A percentile compares a stretch with the other conserved stretches of the same genome.
These are phyloP conservation scores for Fonsecaea pugnacius DNA, from an alignment of 2,329 filamentous ascomycete genomes.

Conservation along the genomic window DNA sequence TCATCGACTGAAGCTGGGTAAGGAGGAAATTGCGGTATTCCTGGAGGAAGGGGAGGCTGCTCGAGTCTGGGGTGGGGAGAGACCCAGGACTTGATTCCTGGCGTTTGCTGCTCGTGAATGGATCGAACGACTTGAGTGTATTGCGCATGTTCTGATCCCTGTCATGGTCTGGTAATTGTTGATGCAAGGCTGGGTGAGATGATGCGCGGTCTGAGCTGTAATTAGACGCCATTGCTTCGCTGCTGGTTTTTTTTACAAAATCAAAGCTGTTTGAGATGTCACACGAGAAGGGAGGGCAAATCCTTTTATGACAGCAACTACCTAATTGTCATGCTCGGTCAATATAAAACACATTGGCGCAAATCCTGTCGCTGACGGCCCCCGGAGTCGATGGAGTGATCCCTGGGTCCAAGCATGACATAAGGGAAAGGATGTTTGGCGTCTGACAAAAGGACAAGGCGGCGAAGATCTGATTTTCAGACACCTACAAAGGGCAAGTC, in stretches of 20 bases:
- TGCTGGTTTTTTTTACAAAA: neutral
- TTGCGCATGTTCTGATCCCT: neutral
- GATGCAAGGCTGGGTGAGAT: neutral
- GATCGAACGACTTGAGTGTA: neutral
- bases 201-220: neutral
- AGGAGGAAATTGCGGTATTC: conserved; percentile 7
- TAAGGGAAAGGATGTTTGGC: neutral
- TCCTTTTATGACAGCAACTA: neutral
- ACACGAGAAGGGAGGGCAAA: neutral
- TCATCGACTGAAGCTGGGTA: conserved; percentile 1
- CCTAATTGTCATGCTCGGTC: neutral
- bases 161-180: neutral
- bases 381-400: neutral
- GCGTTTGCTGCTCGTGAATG: neutral
- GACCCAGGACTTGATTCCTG: neutral
- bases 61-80: neutral
- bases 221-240: neutral
- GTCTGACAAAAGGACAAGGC: neutral
- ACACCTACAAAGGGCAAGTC: neutral
- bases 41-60: neutral
- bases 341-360: neutral
- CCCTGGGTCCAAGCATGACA: neutral
- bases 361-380: neutral
- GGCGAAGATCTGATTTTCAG: neutral
- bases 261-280: neutral